phyloP scores from a whole-genome alignment of 441 rosid genomes.

The Pelargonium citronellum region DNA sequence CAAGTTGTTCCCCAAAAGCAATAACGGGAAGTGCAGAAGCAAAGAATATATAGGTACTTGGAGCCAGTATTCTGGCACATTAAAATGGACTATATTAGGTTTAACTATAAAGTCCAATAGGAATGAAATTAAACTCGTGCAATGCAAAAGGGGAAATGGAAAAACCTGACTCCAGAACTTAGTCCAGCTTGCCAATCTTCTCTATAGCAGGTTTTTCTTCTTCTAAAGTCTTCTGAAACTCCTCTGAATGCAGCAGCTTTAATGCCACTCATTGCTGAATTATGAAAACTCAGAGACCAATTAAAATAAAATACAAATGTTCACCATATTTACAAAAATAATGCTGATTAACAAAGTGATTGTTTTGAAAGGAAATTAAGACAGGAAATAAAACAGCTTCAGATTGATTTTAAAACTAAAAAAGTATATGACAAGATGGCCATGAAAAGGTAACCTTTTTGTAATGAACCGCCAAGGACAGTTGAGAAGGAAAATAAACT shows the following conservation, averaged over 20 bases:
- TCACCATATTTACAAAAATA: neutral
- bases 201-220: constrained; percentile 34
- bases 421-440: neutral
- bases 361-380: neutral
- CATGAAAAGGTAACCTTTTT: neutral
- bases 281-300: neutral
- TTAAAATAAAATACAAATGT: neutral
- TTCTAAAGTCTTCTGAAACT: constrained; percentile 30
- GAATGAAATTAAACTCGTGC: neutral
- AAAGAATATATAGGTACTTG: constrained; percentile 49
- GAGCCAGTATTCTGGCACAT: constrained; percentile 45
- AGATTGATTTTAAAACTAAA: neutral
- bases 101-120: neutral
- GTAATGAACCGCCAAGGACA: neutral
- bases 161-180: constrained; percentile 30
- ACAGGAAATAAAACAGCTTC: neutral
- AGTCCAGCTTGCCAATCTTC: constrained; percentile 30
- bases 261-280: constrained; percentile 25
- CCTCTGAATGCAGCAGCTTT: constrained; percentile 36
- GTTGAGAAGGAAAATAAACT: neutral
- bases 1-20: constrained; percentile 56
- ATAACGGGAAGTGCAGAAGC: constrained; percentile 62
- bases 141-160: neutral
- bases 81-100: constrained; percentile 3
- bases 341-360: neutral